Conservation (phyloP, 129 eudicot species). For the Flaveria robusta region DNA sequence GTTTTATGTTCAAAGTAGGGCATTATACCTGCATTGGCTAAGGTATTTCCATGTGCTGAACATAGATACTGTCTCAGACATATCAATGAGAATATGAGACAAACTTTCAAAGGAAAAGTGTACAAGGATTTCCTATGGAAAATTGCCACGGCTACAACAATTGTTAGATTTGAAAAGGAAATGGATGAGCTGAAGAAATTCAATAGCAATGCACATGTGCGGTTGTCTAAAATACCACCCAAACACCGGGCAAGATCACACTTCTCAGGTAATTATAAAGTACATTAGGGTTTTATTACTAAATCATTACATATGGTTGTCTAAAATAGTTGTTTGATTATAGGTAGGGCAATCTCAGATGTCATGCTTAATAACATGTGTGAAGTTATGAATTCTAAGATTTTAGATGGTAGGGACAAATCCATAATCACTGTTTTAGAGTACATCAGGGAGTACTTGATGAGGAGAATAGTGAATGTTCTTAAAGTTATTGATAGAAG, state of each 20-base stretch:
- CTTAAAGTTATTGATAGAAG: not conserved
- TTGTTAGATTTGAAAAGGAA: not conserved
- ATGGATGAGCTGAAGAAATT: not conserved
- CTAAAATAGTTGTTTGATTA: too few species aligned
- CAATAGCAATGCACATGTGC: not conserved
- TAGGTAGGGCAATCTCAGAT: not conserved
- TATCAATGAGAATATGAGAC: not conserved
- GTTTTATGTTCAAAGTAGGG: not conserved
- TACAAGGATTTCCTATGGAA: not conserved
- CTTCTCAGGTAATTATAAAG: not conserved
- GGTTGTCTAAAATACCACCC: not conserved
- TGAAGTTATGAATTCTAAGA: not conserved
- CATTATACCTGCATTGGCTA: not conserved
- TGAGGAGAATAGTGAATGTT: not conserved
- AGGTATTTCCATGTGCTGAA: not conserved
- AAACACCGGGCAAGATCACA: not conserved
- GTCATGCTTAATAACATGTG: not conserved
- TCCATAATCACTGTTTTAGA: too few species aligned
- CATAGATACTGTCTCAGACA: not conserved
- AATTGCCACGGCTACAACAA: not conserved
- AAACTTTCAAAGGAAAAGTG: not conserved
- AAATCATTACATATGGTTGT: too few species aligned
- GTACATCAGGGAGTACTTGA: not conserved
- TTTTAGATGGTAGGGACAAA: not conserved
- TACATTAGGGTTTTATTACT: too few species aligned